These are phyloP conservation scores for Tremella mesenterica DNA, from an alignment of 768 basidiomycete species.

Conservation along the genomic window DNA sequence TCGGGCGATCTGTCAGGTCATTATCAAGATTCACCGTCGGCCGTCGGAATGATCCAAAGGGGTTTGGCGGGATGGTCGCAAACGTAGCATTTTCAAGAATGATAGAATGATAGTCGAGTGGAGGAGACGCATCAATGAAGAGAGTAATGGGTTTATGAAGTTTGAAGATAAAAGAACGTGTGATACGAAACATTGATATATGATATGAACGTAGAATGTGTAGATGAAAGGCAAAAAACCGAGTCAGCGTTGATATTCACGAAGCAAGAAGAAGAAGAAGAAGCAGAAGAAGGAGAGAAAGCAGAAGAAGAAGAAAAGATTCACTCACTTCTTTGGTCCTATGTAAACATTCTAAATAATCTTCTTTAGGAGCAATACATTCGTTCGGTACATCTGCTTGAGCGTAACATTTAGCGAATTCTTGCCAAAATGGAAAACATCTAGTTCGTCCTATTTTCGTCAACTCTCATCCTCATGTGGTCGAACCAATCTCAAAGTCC, in stretches of 20 bases:
- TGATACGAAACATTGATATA: not conserved
- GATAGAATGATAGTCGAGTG: not conserved
- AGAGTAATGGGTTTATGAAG: not conserved
- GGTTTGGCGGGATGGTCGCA: not conserved
- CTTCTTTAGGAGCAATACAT: conserved; percentile 64
- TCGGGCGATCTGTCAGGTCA: conserved; percentile 51
- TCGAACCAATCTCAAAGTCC: not conserved
- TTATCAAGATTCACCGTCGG: too few species aligned
- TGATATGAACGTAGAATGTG: not conserved
- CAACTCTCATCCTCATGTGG: not conserved
- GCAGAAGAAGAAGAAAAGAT: not conserved
- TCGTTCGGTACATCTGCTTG: conserved; percentile 63
- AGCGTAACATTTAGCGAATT: conserved; percentile 63
- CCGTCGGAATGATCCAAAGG: not conserved
- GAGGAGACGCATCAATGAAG: not conserved
- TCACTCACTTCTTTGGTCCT: conserved; percentile 70
- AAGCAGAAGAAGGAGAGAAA: not conserved
- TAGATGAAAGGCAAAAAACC: conserved; percentile 2
- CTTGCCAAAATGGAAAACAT: conserved; percentile 89
- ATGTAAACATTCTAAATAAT: conserved; percentile 88
- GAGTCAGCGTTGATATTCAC: not conserved
- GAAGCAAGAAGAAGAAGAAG: not conserved
- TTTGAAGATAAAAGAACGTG: not conserved
- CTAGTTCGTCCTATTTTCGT: conserved; percentile 60
- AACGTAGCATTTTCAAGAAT: too few species aligned